Percentiles rank a stretch among this genome's conserved stretches.
Evolutionary conservation across 2,329 filamentous ascomycete genomes (phyloP).

Genomic region (Colletotrichum godetiae): DNA sequence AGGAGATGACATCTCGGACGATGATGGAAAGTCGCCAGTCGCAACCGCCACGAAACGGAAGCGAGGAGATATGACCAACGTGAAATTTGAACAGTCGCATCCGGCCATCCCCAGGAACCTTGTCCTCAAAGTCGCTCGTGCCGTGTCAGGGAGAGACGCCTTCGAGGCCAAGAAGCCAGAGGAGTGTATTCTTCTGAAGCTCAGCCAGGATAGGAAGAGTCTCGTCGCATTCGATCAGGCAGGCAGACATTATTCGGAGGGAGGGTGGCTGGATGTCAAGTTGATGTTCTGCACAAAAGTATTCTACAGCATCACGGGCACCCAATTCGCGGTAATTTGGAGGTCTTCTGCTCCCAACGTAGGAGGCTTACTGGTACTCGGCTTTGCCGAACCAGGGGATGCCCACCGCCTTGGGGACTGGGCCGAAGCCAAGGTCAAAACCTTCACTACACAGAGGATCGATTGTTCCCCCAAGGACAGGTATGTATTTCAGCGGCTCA

Average conservation of each 20-base stretch:
- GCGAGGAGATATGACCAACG: constrained; percentile 8
- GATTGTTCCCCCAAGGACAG: background rate
- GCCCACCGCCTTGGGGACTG: constrained; percentile 1
- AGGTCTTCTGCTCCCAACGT: background rate
- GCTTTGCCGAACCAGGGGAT: background rate
- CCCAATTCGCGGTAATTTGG: background rate
- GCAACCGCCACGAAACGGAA: background rate
- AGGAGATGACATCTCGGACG: background rate
- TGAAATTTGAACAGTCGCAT: background rate
- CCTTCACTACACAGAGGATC: background rate
- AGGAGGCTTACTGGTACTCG: background rate
- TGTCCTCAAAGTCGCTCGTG: background rate
- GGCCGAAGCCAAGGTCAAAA: background rate
- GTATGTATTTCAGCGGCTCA: background rate
- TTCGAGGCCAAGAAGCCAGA: background rate
- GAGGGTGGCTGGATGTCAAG: constrained; percentile 23
- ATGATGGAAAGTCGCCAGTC: background rate
- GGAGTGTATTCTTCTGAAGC: background rate
- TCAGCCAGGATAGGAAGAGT: background rate
- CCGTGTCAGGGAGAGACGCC: background rate
- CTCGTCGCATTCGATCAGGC: background rate
- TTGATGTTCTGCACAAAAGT: constrained; percentile 5
- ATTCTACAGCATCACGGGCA: background rate
- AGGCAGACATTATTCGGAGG: background rate
- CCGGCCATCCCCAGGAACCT: background rate